Evolutionary conservation across 2,329 filamentous ascomycete genomes (phyloP).

Genomic region (Epicoccum sorghinum): DNA sequence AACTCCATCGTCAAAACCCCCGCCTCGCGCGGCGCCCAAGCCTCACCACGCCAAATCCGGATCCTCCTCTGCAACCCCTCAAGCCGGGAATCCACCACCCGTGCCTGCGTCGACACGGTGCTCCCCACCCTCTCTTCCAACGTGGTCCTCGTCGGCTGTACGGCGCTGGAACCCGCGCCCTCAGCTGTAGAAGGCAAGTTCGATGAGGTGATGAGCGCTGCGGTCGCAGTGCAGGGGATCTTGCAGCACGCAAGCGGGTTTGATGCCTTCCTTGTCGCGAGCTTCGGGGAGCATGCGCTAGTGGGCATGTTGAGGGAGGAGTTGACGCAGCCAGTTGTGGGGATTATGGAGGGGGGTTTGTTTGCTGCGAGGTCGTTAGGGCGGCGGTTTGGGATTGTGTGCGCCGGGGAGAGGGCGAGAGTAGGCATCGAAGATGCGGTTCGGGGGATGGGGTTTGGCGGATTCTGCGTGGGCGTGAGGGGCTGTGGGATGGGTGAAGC

Average conservation of each 20-base stretch:
- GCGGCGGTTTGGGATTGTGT: constrained; percentile 54
- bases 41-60: constrained; percentile 34
- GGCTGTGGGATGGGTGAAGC: constrained; percentile 53
- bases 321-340: constrained; percentile 52
- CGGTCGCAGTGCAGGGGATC: constrained; percentile 55
- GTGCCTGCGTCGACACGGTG: constrained; percentile 54
- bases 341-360: constrained; percentile 59
- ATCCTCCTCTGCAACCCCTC: constrained; percentile 59
- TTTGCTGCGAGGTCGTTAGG: constrained; percentile 59
- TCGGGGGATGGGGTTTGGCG: constrained; percentile 50
- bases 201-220: constrained; percentile 58
- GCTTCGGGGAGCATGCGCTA: constrained; percentile 57
- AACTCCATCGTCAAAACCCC: constrained; percentile 8
- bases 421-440: constrained; percentile 51
- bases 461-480: constrained; percentile 52
- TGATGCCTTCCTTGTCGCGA: constrained; percentile 57
- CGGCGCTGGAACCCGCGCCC: constrained; percentile 55
- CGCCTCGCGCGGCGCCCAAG: constrained; percentile 8
- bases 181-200: constrained; percentile 59
- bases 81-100: constrained; percentile 55
- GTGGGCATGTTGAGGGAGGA: constrained; percentile 56
- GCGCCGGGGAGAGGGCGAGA: constrained; percentile 43
- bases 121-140: constrained; percentile 53
- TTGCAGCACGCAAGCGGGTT: constrained; percentile 52
- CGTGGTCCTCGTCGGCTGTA: constrained; percentile 58